Percentiles rank a stretch among this genome's conserved stretches.
phyloP scores from a whole-genome alignment of 257 asterid species.

The Ehretia macrophylla region DNA sequence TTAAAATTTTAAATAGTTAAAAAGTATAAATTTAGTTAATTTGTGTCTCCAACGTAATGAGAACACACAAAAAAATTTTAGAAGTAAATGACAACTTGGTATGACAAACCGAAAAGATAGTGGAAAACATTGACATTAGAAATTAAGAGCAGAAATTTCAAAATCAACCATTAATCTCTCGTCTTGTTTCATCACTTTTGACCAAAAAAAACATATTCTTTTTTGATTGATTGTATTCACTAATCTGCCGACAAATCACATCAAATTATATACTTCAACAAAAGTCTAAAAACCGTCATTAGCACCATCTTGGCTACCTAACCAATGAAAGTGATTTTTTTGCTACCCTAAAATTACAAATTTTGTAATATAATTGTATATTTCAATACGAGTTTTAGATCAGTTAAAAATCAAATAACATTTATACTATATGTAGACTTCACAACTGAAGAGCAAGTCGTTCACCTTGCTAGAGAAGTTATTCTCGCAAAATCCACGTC shows the following conservation, averaged over 20 bases:
- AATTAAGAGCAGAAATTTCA: not conserved
- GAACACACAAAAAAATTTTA: not conserved
- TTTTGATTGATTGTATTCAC: slow-evolving; percentile 43
- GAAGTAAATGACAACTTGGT: slow-evolving; percentile 13
- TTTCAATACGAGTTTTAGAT: no score
- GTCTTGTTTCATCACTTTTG: slow-evolving; percentile 22
- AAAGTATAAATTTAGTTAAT: no score
- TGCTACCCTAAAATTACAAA: not conserved
- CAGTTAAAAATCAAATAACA: no score
- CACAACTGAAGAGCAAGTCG: no score
- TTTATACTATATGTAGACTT: no score
- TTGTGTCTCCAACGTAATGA: no score
- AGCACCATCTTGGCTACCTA: slow-evolving; percentile 19
- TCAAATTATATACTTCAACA: slow-evolving; percentile 28
- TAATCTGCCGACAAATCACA: slow-evolving; percentile 43
- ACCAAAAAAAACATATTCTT: slow-evolving; percentile 35
- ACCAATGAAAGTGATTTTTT: slow-evolving; percentile 15
- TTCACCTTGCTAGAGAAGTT: no score
- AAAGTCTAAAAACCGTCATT: slow-evolving; percentile 11
- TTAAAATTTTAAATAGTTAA: no score
- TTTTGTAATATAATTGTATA: no score
- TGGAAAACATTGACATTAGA: slow-evolving; percentile 21
- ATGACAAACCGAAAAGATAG: slow-evolving; percentile 8
- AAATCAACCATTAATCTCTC: slow-evolving; percentile 3
- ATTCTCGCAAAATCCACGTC: no score